Percentiles rank a stretch among this genome's conserved stretches.
phyloP scores from a whole-genome alignment of 2,329 filamentous ascomycete species.

The Aureobasidium subglaciale region DNA sequence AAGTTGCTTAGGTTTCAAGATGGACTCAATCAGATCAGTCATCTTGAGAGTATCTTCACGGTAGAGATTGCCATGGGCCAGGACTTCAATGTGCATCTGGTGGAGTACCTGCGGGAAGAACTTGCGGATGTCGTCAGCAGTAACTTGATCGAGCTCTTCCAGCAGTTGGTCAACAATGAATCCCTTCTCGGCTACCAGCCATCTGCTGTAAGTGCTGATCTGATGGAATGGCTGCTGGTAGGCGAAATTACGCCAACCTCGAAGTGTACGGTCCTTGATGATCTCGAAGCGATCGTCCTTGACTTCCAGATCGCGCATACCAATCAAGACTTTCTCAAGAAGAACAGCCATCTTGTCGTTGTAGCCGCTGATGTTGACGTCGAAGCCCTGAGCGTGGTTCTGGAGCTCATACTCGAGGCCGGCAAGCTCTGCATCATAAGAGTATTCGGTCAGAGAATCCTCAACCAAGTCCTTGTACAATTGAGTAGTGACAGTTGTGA shows the following conservation, averaged over 20 bases:
- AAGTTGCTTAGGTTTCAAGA: slow-evolving; percentile 64
- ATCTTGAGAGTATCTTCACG: slow-evolving; percentile 86
- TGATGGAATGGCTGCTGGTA: slow-evolving; percentile 85
- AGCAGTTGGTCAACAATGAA: slow-evolving; percentile 76
- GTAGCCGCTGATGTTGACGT: slow-evolving; percentile 78
- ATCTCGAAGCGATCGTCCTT: slow-evolving; percentile 85
- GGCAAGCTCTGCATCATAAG: slow-evolving; percentile 90
- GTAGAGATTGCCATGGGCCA: slow-evolving; percentile 88
- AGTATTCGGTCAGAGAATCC: slow-evolving; percentile 85
- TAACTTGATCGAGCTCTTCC: slow-evolving; percentile 67
- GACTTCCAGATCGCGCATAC: slow-evolving; percentile 77
- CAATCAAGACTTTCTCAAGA: slow-evolving; percentile 77
- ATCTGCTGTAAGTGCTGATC: slow-evolving; percentile 73
- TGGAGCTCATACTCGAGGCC: slow-evolving; percentile 78
- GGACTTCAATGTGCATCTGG: slow-evolving; percentile 80
- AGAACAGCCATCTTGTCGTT: slow-evolving; percentile 93
- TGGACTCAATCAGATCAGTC: slow-evolving; percentile 73
- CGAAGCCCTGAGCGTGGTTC: slow-evolving; percentile 64
- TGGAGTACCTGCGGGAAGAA: slow-evolving; percentile 76
- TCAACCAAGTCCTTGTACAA: slow-evolving; percentile 80
- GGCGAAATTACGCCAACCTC: slow-evolving; percentile 78
- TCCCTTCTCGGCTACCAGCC: slow-evolving; percentile 68
- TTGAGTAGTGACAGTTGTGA: slow-evolving; percentile 68
- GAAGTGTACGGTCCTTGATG: slow-evolving; percentile 73
- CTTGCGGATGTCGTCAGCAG: slow-evolving; percentile 62